Evolutionary conservation across 2,329 filamentous ascomycete species (phyloP).

Genomic region (Shiraia bambusicola): DNA sequence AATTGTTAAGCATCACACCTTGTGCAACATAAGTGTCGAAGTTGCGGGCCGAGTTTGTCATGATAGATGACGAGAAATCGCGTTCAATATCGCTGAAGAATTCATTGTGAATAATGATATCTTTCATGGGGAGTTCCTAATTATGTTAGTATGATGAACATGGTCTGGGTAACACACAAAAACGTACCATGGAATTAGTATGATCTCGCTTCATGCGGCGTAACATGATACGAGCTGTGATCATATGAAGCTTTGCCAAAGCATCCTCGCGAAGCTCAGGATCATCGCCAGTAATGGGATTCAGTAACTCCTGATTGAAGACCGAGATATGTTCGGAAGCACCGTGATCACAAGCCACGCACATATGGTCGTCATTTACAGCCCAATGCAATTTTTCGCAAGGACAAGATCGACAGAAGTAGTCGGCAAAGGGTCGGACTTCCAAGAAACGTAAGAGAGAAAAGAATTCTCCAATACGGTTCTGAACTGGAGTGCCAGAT

Average conservation of each 20-base stretch:
- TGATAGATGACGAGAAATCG: constrained; percentile 93
- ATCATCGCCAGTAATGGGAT: constrained; percentile 62
- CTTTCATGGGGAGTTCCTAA: constrained; percentile 83
- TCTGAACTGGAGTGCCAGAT: constrained; percentile 92
- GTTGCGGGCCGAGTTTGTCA: constrained; percentile 82
- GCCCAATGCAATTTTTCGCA: constrained; percentile 85
- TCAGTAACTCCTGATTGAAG: constrained; percentile 93
- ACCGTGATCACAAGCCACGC: constrained; percentile 67
- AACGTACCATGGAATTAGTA: constrained; percentile 73
- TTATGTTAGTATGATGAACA: constrained; percentile 2
- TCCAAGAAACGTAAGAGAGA: constrained; percentile 91
- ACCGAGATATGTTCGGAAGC: constrained; percentile 72
- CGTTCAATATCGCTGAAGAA: constrained; percentile 97
- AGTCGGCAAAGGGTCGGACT: constrained; percentile 84
- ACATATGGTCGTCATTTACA: constrained; percentile 70
- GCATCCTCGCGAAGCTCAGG: constrained; percentile 64
- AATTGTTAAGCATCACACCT: constrained; percentile 83
- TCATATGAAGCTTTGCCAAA: constrained; percentile 77
- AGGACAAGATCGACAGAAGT: constrained; percentile 84
- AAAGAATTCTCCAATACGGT: constrained; percentile 96
- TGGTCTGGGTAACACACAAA: too few species aligned
- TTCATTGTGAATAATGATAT: constrained; percentile 87
- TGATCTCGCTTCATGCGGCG: constrained; percentile 92
- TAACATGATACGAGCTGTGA: constrained; percentile 94
- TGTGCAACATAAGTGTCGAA: constrained; percentile 96